Conservation (phyloP, 441 rosid genomes). For the Aleurites moluccanus region DNA sequence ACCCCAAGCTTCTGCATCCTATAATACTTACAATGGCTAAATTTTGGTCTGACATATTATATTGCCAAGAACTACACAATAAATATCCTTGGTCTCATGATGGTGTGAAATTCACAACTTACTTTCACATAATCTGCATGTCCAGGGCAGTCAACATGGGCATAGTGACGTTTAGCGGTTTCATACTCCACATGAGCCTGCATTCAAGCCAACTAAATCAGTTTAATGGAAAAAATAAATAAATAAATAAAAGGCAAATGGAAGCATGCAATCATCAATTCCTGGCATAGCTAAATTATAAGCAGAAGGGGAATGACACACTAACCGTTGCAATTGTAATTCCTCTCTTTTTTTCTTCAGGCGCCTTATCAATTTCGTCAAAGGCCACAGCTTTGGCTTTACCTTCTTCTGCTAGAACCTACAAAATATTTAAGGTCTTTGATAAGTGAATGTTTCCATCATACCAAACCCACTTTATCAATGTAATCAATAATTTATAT, state of each 20-base stretch:
- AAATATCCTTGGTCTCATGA: background rate
- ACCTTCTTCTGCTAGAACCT: conserved; percentile 94
- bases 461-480: background rate
- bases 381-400: conserved; percentile 95
- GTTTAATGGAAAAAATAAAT: background rate
- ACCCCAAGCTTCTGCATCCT: background rate
- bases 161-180: conserved; percentile 94
- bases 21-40: conserved; percentile 2
- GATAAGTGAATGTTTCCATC: background rate
- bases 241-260: background rate
- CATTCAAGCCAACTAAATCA: conserved; percentile 7
- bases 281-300: background rate
- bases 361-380: conserved; percentile 99
- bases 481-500: background rate
- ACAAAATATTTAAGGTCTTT: conserved; percentile 16
- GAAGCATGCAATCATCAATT: background rate
- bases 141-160: conserved; percentile 99
- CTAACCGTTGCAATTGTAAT: conserved; percentile 93
- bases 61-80: conserved; percentile 6
- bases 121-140: conserved; percentile 99
- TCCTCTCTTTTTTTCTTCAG: conserved; percentile 99
- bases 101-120: conserved; percentile 24
- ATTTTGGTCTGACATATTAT: background rate
- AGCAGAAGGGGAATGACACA: background rate
- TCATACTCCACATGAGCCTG: conserved; percentile 99